Conservation (phyloP, 2,329 filamentous ascomycete species). For the Sarocladium strictum region DNA sequence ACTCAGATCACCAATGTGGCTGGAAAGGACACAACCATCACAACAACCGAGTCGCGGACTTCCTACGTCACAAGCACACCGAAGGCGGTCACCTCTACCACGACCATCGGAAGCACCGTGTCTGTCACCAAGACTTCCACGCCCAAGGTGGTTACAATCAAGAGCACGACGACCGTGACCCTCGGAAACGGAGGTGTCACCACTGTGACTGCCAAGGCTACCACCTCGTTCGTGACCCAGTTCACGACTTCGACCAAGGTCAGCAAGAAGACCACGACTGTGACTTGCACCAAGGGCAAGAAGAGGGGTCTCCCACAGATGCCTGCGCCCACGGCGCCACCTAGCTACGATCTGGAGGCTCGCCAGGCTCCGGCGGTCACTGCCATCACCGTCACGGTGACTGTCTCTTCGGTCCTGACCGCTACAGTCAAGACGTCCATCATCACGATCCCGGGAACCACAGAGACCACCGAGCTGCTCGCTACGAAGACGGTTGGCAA, state of each 20-base stretch:
- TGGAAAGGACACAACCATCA: constrained; percentile 15
- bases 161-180: background rate
- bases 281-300: background rate
- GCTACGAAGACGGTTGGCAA: background rate
- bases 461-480: background rate
- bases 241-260: background rate
- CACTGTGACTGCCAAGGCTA: constrained; percentile 1
- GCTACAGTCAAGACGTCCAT: background rate
- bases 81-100: constrained; percentile 16
- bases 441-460: background rate
- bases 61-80: constrained; percentile 17
- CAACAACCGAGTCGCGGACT: constrained; percentile 11
- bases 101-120: constrained; percentile 13
- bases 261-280: constrained; percentile 1
- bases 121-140: constrained; percentile 15
- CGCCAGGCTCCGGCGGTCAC: background rate
- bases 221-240: background rate
- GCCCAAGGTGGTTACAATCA: background rate
- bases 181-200: background rate
- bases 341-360: background rate
- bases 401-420: background rate
- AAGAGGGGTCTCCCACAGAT: background rate
- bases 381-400: background rate
- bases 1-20: background rate
- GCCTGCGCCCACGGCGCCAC: background rate